Conservation (phyloP, 495 filamentous ascomycete genomes). For the Lindgomyces ingoldianus region DNA sequence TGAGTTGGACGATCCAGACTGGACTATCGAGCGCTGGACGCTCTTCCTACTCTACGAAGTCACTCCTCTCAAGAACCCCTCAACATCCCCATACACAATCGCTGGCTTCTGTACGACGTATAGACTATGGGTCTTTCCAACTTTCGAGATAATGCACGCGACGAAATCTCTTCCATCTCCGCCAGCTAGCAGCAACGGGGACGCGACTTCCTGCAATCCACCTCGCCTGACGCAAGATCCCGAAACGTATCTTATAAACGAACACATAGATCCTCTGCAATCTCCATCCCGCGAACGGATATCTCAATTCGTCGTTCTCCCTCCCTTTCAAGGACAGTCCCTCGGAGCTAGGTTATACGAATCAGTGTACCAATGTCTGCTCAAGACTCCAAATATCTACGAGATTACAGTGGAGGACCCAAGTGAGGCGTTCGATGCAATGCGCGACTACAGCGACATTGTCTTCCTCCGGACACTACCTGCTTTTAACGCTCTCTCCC, state of each 20-base stretch:
- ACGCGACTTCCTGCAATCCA: not conserved
- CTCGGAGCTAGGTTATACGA: conserved; percentile 81
- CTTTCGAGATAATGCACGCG: conserved; percentile 33
- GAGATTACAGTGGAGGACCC: conserved; percentile 97
- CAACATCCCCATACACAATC: conserved; percentile 65
- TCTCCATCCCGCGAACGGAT: conserved; percentile 76
- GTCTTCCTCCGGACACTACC: conserved; percentile 60
- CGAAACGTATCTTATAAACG: conserved; percentile 15
- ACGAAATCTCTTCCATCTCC: conserved; percentile 47
- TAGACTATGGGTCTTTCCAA: conserved; percentile 68
- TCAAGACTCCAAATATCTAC: conserved; percentile 60
- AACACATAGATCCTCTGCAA: conserved; percentile 29
- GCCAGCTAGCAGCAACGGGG: conserved; percentile 31
- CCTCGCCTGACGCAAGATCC: conserved; percentile 20
- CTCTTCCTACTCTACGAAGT: conserved; percentile 66
- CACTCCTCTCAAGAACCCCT: conserved; percentile 37
- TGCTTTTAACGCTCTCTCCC: conserved; percentile 54
- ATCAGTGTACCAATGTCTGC: conserved; percentile 67
- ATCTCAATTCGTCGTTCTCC: conserved; percentile 92
- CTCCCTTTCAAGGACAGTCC: conserved; percentile 76
- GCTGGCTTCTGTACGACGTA: conserved; percentile 88
- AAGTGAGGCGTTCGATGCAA: conserved; percentile 88
- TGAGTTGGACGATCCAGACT: conserved; percentile 66
- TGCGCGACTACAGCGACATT: conserved; percentile 83
- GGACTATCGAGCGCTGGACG: conserved; percentile 78